Conservation (phyloP, 257 asterid genomes). For the Solanum neorickii region DNA sequence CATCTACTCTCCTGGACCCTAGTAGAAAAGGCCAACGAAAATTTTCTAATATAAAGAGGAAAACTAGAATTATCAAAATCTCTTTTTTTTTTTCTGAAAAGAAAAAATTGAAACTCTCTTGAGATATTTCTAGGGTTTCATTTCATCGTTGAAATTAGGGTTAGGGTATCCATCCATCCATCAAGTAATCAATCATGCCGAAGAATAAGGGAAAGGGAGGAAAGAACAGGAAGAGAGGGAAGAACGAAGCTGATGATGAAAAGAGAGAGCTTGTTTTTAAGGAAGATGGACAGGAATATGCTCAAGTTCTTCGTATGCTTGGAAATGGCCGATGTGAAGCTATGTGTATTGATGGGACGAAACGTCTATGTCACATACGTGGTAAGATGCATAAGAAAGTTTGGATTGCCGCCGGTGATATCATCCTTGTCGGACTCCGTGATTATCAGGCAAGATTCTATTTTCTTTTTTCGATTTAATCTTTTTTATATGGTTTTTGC, state of each 20-base stretch:
- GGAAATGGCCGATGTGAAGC: slow-evolving; percentile 95
- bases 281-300: slow-evolving; percentile 94
- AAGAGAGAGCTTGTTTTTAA: slow-evolving; percentile 90
- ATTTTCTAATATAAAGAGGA: neutral
- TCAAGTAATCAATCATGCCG: neutral
- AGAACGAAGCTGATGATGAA: slow-evolving; percentile 95
- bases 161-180: neutral
- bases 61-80: neutral
- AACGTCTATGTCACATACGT: slow-evolving; percentile 85
- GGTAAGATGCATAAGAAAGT: slow-evolving; percentile 98
- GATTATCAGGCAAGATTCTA: slow-evolving; percentile 52
- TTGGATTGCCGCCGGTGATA: slow-evolving; percentile 96
- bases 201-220: slow-evolving; percentile 68
- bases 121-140: neutral
- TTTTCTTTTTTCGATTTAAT: neutral
- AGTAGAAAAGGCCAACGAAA: neutral
- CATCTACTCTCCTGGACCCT: neutral
- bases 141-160: neutral
- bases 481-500: neutral
- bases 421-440: slow-evolving; percentile 90
- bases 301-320: slow-evolving; percentile 86
- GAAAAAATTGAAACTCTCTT: neutral
- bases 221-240: slow-evolving; percentile 90
- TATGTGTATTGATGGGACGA: slow-evolving; percentile 69
- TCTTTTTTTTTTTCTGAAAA: no score